Evolutionary conservation across 2,329 filamentous ascomycete genomes (phyloP), one percentile per base, ranked within the genome.

Genomic region (Penicillium oxalicum): DNA sequence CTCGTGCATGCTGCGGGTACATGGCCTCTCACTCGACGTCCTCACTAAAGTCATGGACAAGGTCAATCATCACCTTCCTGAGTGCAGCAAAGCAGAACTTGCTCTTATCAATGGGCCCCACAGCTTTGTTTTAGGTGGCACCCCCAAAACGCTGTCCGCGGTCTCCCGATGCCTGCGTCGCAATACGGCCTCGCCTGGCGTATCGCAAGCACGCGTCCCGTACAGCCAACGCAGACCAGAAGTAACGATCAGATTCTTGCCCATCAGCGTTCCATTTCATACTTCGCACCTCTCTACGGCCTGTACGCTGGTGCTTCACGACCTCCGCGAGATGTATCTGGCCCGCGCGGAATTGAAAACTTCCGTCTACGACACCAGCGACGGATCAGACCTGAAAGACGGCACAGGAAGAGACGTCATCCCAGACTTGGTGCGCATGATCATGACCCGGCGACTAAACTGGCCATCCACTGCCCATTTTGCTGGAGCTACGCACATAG

Each of bases 251-350:
- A 54, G 51, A 2, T 72, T 70, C 43, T 55, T 73, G 11, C 69
- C 70, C 2, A 69, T 72, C 39, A 65, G 61, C 9, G 63, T 63
- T 0, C 68, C 70, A 0, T 72, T 70, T 39, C 70, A 73, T 49
- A 68, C 61, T 29, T 49, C 52, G 4, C 61, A 69, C 45, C 58
- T 72, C 5, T 38, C 43, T 35, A 49, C 50, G 2, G 63, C 62
- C 7, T 51, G 55, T 5, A 48, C 52, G n/a, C 48, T 27, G 42
- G 3, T 56, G 62, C 25, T 44, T 43, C 13, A 44, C 49, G 5
- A 57, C 59, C 38, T 50, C 61, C 4, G 25, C 28, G 40, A n/a
- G 13, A 40, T 29, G 11, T 45, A 35, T 4, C 39, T 51, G 13
- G 33, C 32, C 25, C 34, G 40, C 4, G 48, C 28, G 9, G 47